Base-by-base conservation (phyloP, 2,329 filamentous ascomycete genomes). In the Orbilia oligospora region DNA sequence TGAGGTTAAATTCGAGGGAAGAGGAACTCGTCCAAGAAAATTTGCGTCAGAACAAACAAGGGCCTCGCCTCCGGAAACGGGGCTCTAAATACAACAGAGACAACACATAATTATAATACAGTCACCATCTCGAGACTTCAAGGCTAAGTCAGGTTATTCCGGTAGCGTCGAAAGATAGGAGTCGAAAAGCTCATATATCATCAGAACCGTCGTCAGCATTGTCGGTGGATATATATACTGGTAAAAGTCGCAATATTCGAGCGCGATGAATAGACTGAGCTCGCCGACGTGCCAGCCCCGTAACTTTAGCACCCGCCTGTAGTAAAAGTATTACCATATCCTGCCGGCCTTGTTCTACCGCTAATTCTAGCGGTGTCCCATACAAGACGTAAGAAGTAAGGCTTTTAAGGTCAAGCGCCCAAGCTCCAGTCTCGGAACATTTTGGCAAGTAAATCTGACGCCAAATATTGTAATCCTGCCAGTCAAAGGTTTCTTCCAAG, bases 1-100 rank as follows among this genome's bases (percentile, higher is more conserved):
- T 12, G 53, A 63, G 71, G 63, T 75, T 75, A 68, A 69, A 75
- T 53, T 68, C 41, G 48, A 76, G 27, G 27, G 27, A 30, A 77
- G 73, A 77, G 73, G 73, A 71, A 77, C 73, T 77, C 66, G 55
- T 53, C 58, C 73, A 66, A 71, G 66, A 71, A 77, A 77, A 77
- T 71, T 71, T 77, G 73, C 58, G 73, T 71, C 73, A 77, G 65
- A 73, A 73, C 30, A n/a, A 44, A 61, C 70, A 73, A 73, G 70
- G 70, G 41, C 48, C 63, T 27, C 36, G 56, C 36, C 56, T 56
- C 70, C 70, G 70, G 49, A 46, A 73, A 73, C 70, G 70, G 70
- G 61, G 46, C 61, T 44, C 36, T 49, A 38, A 51, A 36, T 65
- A 27, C 70, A 49, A 73, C 70, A 67, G 16, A 49, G 22, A 14